Evolutionary conservation across 371 early-diverging fungal species (phyloP).

Genomic region (Mycotypha africana): DNA sequence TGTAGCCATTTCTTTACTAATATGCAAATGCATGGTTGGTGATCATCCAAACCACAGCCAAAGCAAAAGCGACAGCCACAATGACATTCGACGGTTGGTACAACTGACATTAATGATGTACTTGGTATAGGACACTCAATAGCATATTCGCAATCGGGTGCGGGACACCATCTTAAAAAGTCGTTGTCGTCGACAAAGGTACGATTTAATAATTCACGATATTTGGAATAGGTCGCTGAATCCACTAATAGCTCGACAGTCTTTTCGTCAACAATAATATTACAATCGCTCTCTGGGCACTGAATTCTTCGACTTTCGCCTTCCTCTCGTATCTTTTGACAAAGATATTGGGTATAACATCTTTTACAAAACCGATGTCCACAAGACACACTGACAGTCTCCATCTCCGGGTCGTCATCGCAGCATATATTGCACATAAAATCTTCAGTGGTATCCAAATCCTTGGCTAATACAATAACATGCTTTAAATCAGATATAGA

Average conservation of each 20-base stretch:
- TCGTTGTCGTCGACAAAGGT: conserved; percentile 88
- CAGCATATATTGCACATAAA: conserved; percentile 91
- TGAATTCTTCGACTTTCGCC: conserved; percentile 82
- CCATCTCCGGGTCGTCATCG: conserved; percentile 52
- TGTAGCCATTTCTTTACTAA: conserved; percentile 88
- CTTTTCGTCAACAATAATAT: conserved; percentile 73
- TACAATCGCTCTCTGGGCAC: conserved; percentile 81
- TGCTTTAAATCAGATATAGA: conserved; percentile 9
- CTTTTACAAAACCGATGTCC: conserved; percentile 81
- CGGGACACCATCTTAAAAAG: conserved; percentile 90
- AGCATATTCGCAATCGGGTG: conserved; percentile 92
- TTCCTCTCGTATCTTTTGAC: conserved; percentile 81
- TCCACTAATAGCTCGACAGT: conserved; percentile 66
- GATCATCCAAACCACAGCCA: conserved; percentile 86
- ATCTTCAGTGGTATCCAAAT: conserved; percentile 27
- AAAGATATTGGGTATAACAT: conserved; percentile 83
- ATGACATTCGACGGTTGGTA: conserved; percentile 84
- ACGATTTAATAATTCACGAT: conserved; percentile 73
- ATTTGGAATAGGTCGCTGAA: conserved; percentile 47
- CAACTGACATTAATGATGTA: conserved; percentile 63
- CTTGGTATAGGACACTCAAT: conserved; percentile 81
- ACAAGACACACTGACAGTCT: conserved; percentile 72
- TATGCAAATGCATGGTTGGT: conserved; percentile 88
- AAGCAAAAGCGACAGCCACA: conserved; percentile 90
- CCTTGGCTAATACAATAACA: conserved; percentile 17